These are phyloP conservation scores for Phytopythium helicoides DNA, from an alignment of 352 stramenopile genomes.

Conservation along the genomic window DNA sequence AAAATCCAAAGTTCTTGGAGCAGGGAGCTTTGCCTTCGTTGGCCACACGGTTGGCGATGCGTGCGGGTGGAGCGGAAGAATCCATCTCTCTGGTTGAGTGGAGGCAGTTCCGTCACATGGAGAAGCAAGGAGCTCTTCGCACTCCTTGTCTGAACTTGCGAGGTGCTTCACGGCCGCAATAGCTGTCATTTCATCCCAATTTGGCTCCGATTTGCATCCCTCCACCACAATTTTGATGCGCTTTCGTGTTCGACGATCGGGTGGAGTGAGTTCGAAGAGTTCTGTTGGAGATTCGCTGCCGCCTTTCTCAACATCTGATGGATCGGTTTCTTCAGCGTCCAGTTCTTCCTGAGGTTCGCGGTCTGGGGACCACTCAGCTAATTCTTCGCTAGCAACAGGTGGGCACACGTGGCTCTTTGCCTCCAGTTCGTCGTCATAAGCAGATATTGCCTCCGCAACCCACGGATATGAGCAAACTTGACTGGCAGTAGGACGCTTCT, in stretches of 20 bases:
- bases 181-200: no score
- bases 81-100: neutral
- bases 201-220: neutral
- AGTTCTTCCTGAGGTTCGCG: constrained; percentile 28
- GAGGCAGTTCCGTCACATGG: neutral
- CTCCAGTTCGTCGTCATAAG: constrained; percentile 14
- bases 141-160: no score
- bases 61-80: neutral
- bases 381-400: no score
- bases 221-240: constrained; percentile 22
- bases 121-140: neutral
- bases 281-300: neutral
- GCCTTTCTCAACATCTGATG: neutral
- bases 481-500: constrained; percentile 29
- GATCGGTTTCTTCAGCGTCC: constrained; percentile 3
- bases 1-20: constrained; percentile 2
- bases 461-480: constrained; percentile 40
- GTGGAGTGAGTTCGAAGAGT: no score
- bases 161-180: no score
- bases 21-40: constrained; percentile 1
- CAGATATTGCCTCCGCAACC: constrained; percentile 18
- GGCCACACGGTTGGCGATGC: constrained; percentile 5
- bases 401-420: constrained; percentile 5
- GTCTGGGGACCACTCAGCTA: neutral
- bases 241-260: no score